Percentiles rank a stretch among this genome's conserved stretches.
phyloP scores from a whole-genome alignment of 192 early-diverging fungal species.

The Backusella liffmaniae region DNA sequence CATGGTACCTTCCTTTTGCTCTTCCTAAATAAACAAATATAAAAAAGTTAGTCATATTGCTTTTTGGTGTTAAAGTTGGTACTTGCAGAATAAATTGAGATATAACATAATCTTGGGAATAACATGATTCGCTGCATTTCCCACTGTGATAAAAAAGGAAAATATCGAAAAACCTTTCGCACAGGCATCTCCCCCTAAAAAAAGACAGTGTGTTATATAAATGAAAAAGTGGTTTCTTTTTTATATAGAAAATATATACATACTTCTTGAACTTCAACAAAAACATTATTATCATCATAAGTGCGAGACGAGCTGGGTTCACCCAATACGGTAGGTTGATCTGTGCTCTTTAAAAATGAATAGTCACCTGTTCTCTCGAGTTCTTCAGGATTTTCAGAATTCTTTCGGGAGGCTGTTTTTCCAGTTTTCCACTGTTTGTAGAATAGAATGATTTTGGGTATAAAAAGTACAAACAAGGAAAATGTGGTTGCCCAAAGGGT shows the following conservation, averaged over 20 bases:
- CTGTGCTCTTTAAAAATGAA: conserved; percentile 4
- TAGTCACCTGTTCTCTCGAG: not conserved
- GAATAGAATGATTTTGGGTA: conserved; percentile 43
- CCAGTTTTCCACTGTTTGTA: conserved; percentile 25
- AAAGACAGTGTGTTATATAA: not conserved
- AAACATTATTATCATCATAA: conserved; percentile 5
- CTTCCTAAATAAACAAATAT: conserved; percentile 11
- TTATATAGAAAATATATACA: not conserved
- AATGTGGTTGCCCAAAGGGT: conserved; percentile 47
- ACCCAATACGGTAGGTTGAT: not conserved
- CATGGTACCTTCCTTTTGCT: conserved; percentile 9
- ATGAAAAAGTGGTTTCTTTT: not conserved
- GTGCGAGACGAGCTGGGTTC: not conserved
- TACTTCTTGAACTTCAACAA: conserved; percentile 39
- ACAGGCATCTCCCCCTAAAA: conserved; percentile 39
- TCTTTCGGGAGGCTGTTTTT: not conserved
- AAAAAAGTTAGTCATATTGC: not conserved
- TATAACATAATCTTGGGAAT: conserved; percentile 38
- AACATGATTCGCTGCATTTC: conserved; percentile 45
- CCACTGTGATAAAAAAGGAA: conserved; percentile 45
- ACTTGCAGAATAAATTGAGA: conserved; percentile 41
- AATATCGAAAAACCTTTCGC: conserved; percentile 35
- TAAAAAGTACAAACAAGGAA: conserved; percentile 44
- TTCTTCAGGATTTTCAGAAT: not conserved
- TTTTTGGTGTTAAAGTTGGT: not conserved